These are phyloP conservation scores for Saccharum hybrid DNA, from an alignment of 202 grass and related monocot genomes.

Conservation along the genomic window DNA sequence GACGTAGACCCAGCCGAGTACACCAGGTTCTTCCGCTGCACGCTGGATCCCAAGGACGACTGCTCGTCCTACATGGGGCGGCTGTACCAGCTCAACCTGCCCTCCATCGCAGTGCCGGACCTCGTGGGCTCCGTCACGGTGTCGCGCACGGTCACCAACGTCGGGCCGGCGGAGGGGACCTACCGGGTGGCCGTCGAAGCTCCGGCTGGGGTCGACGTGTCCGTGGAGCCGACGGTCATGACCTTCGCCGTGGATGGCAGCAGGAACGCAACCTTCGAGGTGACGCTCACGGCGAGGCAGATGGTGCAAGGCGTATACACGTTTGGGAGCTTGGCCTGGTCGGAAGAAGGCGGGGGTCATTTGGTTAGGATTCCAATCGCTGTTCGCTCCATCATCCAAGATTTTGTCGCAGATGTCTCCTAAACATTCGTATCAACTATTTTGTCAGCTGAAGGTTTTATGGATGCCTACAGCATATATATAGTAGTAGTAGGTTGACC, in stretches of 20 bases:
- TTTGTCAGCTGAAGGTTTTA: too few relatives aligned
- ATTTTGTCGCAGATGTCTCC: too few relatives aligned
- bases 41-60: neutral
- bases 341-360: neutral
- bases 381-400: neutral
- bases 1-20: slow-evolving; percentile 36
- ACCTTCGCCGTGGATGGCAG: slow-evolving; percentile 5
- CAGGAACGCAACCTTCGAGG: slow-evolving; percentile 32
- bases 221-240: slow-evolving; percentile 36
- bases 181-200: slow-evolving; percentile 34
- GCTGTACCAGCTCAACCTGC: slow-evolving; percentile 41
- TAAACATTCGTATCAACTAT: too few relatives aligned
- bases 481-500: too few relatives aligned
- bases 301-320: slow-evolving; percentile 33
- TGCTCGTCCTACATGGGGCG: too few relatives aligned
- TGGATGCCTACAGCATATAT: too few relatives aligned
- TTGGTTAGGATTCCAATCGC: neutral
- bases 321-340: neutral
- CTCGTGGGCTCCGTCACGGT: slow-evolving; percentile 22
- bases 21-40: slow-evolving; percentile 48
- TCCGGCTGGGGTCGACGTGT: slow-evolving; percentile 44
- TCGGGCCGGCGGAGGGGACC: neutral
- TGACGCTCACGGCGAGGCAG: slow-evolving; percentile 32
- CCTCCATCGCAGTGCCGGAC: slow-evolving; percentile 45
- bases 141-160: too few relatives aligned